Conservation (phyloP, 2,329 filamentous ascomycete species). For the Alternaria rosae region DNA sequence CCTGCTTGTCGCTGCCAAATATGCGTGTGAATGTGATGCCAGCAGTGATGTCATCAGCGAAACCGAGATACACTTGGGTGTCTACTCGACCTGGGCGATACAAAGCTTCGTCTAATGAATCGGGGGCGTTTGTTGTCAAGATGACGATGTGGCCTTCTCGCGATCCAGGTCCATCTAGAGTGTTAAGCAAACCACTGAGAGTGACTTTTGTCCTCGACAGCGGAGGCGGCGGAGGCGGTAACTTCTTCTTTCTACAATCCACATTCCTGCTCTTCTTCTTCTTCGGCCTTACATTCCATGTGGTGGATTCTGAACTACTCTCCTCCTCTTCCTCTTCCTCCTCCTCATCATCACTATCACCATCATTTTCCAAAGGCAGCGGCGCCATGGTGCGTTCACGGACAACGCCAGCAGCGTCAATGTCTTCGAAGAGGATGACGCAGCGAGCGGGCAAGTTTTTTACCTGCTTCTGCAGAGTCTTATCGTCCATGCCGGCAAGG, state of each 20-base stretch:
- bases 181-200: conserved; percentile 1
- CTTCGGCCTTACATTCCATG: background rate
- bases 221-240: too few species aligned
- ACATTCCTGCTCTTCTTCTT: background rate
- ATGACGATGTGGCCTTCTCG: conserved; percentile 1
- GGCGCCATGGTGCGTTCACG: background rate
- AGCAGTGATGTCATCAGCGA: background rate
- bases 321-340: background rate
- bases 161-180: background rate
- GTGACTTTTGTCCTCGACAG: background rate
- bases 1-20: background rate
- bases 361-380: background rate
- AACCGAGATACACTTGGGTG: background rate
- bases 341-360: background rate
- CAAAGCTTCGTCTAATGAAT: conserved; percentile 1
- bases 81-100: background rate
- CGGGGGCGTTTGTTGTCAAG: conserved; percentile 1
- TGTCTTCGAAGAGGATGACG: background rate
- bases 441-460: background rate
- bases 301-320: background rate
- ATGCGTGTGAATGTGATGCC: background rate
- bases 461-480: background rate
- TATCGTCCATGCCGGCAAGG: background rate
- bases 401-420: background rate
- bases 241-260: background rate